Evolutionary conservation across 2,329 filamentous ascomycete genomes (phyloP), one percentile per base, ranked within the genome.

Genomic region (Xylogone sp.): DNA sequence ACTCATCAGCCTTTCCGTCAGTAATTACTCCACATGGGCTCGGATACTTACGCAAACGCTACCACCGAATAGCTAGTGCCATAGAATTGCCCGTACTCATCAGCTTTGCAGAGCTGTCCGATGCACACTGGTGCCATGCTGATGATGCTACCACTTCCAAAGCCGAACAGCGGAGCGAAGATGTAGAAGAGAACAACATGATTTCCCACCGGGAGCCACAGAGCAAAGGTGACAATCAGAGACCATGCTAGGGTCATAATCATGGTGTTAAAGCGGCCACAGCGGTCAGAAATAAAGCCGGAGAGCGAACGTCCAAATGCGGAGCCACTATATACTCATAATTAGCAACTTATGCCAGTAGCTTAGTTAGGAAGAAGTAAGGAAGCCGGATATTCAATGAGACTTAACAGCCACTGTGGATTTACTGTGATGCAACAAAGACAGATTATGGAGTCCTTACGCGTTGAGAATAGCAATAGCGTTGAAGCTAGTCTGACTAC

Each of bases 391-490:
- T 7, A 31, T 8, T n/a, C n/a, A n/a, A n/a, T n/a, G n/a, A n/a
- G n/a, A n/a, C n/a, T n/a, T n/a, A n/a, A n/a, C n/a, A n/a, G n/a
- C n/a, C n/a, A n/a, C n/a, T n/a, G n/a, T n/a, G n/a, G n/a, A 27
- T 5, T 27, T 5, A 10, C 10, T 27, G 10, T 27, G 10, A 27
- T 5, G 6, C 5, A 10, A 27, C 24, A 27, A 27, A 6, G 24
- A 27, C 5, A 27, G 5, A 18, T 39, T 16, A 18, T 16, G 34
- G 34, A 16, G 24, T 1, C 55, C 62, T 51, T 52, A 65, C 63
- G 84, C 88, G 66, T 96, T 97, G 65, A 97, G 78, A 58, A 96
- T 85, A 13, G 91, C 87, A 43, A 96, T 74, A 53, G 94, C 77
- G 64, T 92, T 84, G 66, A 90, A 95, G 6, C 87, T 82, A 59